These are phyloP conservation scores for Neurospora crassa DNA, from an alignment of 2,329 filamentous ascomycete genomes.

Conservation along the genomic window DNA sequence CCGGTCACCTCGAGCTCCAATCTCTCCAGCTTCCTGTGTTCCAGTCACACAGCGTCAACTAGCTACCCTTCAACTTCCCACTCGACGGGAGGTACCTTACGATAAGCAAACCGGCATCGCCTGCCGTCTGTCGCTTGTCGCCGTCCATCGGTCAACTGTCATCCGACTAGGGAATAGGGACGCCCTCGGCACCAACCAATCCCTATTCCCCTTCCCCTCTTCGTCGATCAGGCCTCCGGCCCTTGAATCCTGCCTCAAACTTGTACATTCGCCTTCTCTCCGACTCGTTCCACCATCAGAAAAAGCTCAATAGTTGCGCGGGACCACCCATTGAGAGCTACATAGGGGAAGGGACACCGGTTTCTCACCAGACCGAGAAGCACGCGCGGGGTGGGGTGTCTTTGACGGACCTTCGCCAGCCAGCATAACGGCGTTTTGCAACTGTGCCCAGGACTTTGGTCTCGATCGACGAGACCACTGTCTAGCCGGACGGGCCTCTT, in stretches of 20 bases:
- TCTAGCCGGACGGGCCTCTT: conserved; percentile 26
- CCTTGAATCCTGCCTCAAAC: not conserved
- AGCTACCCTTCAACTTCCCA: not conserved
- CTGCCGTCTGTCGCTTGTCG: conserved; percentile 1
- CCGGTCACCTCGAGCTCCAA: not conserved
- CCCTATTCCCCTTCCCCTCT: conserved; percentile 3
- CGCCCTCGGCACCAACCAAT: conserved; percentile 7
- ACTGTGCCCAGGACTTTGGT: conserved; percentile 52
- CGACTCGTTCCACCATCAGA: not conserved
- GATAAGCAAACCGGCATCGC: not conserved
- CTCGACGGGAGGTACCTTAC: not conserved
- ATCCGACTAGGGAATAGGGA: conserved; percentile 7
- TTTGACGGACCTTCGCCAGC: conserved; percentile 30
- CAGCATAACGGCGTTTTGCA: conserved; percentile 38
- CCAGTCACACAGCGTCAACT: not conserved
- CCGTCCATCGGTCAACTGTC: conserved; percentile 14
- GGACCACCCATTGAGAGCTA: not conserved
- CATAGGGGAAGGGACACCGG: not conserved
- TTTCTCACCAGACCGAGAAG: not conserved
- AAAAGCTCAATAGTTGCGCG: not conserved
- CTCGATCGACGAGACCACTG: conserved; percentile 37
- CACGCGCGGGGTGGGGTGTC: conserved; percentile 12
- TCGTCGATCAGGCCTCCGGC: not conserved
- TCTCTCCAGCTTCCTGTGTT: not conserved
- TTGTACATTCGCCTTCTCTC: not conserved